Base-by-base conservation (phyloP, 108 stramenopile species). In the Aurantiochytrium sp. region DNA sequence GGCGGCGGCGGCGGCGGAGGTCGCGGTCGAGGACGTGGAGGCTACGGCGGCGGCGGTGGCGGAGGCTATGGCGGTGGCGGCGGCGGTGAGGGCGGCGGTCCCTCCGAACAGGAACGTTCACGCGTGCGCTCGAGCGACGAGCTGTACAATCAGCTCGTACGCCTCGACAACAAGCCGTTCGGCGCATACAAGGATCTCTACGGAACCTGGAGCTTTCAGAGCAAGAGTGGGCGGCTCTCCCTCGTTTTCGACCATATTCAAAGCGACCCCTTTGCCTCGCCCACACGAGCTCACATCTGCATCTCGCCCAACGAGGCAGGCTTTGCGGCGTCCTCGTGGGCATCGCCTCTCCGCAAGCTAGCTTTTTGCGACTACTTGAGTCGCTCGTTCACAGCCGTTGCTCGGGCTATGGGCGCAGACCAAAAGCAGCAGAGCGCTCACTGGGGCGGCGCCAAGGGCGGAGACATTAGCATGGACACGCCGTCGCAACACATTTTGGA, bases 221-320 rank as follows among this genome's bases (percentile, higher is more conserved):
- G 96, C 92, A 64, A 96, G 95, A 95, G 90, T 91, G 88, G 89
- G 93, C 60, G 64, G 47, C 96, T 96, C 92, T 88, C 69, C 12
- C 93, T 98, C 45, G 95, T 89, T 87, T 92, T 97, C 21, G 96
- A 95, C 69, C 92, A 95, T 72, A 94, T 96, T 23, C 98, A 98
- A 90, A 90, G 93, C 5, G 97, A 98, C 94, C 96, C 98, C n/a
- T 98, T 94, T 90, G 98, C 98, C 44, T 91, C 96, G 49, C 97
- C 98, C 28, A 96, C 97, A 4, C 93, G 96, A 29, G 96, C 96
- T 71, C 96, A 96, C 45, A 90, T 97, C 29, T 90, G 94, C 10
- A 89, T 98, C 14, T 89, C 92, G 55, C 91, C 91, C 18, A 58
- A 60, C 8, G 91, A 91, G 23, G 96, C 97, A 44, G 93, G 92